Conservation (phyloP, 257 asterid genomes). For the Salvia rosmarinus region DNA sequence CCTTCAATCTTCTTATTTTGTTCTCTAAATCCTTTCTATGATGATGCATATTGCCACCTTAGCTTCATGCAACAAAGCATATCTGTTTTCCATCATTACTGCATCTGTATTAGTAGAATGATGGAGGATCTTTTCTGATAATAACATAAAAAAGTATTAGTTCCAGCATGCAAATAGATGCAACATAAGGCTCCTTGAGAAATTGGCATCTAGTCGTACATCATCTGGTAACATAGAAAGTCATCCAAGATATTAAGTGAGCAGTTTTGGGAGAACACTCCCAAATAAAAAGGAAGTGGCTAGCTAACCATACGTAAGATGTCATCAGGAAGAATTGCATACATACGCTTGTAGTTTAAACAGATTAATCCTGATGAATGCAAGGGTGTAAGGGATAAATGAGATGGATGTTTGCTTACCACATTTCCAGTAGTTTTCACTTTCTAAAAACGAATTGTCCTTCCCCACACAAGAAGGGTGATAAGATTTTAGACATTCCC, state of each 20-base stretch:
- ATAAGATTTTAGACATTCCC: constrained; percentile 76
- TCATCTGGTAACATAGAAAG: background rate
- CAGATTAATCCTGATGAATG: constrained; percentile 15
- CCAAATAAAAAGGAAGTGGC: background rate
- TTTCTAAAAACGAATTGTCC: constrained; percentile 49
- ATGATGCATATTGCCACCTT: background rate
- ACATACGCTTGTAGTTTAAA: background rate
- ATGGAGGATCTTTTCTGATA: background rate
- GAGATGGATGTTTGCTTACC: constrained; percentile 48
- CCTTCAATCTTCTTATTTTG: constrained; percentile 1
- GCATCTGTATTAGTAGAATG: background rate
- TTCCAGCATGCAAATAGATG: constrained; percentile 18
- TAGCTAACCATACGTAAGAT: background rate
- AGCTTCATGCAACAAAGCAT: constrained; percentile 14
- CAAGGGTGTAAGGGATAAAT: constrained; percentile 6
- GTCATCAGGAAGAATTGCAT: background rate
- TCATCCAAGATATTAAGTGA: constrained; percentile 4
- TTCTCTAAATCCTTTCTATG: background rate
- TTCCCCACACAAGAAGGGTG: constrained; percentile 65
- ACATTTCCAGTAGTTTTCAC: constrained; percentile 55
- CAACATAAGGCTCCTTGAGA: constrained; percentile 16
- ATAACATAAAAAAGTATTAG: background rate
- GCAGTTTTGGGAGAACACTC: background rate
- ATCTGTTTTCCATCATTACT: background rate
- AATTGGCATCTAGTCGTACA: background rate